phyloP scores from a whole-genome alignment of 129 eudicot genomes.

The Saposhnikovia divaricata region DNA sequence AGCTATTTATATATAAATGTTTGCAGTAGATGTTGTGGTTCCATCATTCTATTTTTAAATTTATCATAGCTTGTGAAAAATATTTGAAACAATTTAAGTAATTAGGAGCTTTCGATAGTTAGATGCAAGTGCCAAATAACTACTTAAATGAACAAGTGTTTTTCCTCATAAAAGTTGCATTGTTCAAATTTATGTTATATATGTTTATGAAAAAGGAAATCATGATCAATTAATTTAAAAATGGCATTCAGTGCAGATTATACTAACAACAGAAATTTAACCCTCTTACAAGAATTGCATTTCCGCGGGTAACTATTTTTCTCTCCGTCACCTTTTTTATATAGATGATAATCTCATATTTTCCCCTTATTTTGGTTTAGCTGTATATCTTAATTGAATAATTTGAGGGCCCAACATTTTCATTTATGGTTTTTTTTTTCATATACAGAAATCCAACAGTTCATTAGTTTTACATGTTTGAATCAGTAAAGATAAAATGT shows the following conservation, averaged over 20 bases:
- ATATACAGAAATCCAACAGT: not conserved
- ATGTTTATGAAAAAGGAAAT: not conserved
- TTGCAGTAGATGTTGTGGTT: not conserved
- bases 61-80: not conserved
- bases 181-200: not conserved
- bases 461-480: not conserved
- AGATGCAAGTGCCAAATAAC: not conserved
- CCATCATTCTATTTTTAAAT: not conserved
- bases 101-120: not conserved
- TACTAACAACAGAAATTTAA: not conserved
- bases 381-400: not conserved
- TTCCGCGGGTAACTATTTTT: constrained; percentile 26
- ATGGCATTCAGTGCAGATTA: not conserved
- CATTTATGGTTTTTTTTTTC: not conserved
- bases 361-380: not conserved
- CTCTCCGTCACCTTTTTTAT: not conserved
- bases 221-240: not conserved
- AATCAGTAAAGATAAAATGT: not conserved
- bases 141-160: not conserved
- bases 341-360: not conserved
- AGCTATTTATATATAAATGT: not conserved
- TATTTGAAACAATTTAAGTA: not conserved
- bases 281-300: constrained; percentile 18
- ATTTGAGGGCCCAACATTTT: not conserved
- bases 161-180: not conserved